Evolutionary conservation across 108 stramenopile genomes (phyloP).

Genomic region (Discostella stelligeroides): DNA sequence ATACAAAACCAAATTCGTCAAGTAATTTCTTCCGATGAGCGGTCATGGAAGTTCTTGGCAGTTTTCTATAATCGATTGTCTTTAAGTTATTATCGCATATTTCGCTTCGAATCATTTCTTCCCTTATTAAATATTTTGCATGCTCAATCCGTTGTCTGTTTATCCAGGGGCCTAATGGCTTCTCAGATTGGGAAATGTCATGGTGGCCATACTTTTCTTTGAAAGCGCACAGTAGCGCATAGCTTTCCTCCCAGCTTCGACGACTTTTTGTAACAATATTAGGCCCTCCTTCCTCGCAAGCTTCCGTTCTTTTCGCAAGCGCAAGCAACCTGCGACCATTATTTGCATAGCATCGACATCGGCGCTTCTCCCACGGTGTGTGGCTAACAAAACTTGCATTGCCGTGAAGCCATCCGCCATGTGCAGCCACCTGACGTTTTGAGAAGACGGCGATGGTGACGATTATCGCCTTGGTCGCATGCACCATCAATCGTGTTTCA

Average conservation of each 20-base stretch:
- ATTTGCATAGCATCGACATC: too few relatives aligned
- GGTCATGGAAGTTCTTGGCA: conserved; percentile 41
- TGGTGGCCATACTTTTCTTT: conserved; percentile 25
- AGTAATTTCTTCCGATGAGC: conserved; percentile 18
- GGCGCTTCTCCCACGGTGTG: not conserved
- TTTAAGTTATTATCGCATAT: not conserved
- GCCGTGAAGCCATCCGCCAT: not conserved
- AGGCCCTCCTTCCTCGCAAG: too few relatives aligned
- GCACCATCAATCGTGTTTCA: not conserved
- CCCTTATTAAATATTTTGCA: conserved; percentile 18
- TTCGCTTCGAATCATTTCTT: not conserved
- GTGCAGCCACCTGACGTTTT: too few relatives aligned
- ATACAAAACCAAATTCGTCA: conserved; percentile 44
- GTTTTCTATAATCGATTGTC: not conserved
- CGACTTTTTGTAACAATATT: not conserved
- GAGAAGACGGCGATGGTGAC: not conserved
- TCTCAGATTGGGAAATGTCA: conserved; percentile 42
- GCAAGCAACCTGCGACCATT: too few relatives aligned
- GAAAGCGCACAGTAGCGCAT: conserved; percentile 24
- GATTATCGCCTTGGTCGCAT: not conserved
- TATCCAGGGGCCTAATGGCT: conserved; percentile 34
- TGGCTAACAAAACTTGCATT: not conserved
- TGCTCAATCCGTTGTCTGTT: conserved; percentile 45
- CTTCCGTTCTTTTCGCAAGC: not conserved
- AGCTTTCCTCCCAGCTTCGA: conserved; percentile 41